Base-by-base conservation (phyloP, 345 rosid species). In the Eucalyptus sp. region DNA sequence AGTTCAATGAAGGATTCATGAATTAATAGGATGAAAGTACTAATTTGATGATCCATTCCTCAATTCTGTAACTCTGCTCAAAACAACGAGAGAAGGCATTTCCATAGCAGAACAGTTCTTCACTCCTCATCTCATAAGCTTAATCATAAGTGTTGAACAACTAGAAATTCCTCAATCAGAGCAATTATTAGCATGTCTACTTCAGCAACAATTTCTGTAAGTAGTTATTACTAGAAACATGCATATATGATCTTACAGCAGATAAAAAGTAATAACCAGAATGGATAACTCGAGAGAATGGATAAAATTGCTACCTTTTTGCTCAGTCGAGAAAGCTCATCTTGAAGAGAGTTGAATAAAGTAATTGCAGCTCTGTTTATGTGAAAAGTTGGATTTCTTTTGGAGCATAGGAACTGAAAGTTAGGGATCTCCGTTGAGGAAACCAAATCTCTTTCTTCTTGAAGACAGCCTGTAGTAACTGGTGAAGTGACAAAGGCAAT, bases 401-500 rank as follows among this genome's bases (percentile, higher is more conserved):
- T 60, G 54, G 95, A 91, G 91, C 90, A 89, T 22, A 95, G 90
- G 90, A 93, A 96, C 10, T 89, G 92, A 81, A 94, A 91, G 64
- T 87, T 89, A 6, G 90, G 50, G 60, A 86, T 83, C 86, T 90
- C 88, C 48, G 87, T 43, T 46, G 91, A 92, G 52, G 95, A 86
- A 90, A 92, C 86, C 88, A 90, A 20, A 66, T 90, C 88, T 58
- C 83, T 88, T 17, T 58, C 81, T 22, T 48, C 89, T 88, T n/a
- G 86, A 66, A 90, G 92, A 52, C 43, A 88, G 50, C 58, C 54
- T 13, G 87, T 64, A 41, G 24, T 48, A 31, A 24, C 50, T 14
- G 92, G 91, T 11, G 94, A 91, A 24, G 93, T 89, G 6, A 20
- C 90, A 76, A 96, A 95, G 85, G 92, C 95, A 24, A 94, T 52